Base-by-base conservation (phyloP, 305 asterid species). In the Withania somnifera region DNA sequence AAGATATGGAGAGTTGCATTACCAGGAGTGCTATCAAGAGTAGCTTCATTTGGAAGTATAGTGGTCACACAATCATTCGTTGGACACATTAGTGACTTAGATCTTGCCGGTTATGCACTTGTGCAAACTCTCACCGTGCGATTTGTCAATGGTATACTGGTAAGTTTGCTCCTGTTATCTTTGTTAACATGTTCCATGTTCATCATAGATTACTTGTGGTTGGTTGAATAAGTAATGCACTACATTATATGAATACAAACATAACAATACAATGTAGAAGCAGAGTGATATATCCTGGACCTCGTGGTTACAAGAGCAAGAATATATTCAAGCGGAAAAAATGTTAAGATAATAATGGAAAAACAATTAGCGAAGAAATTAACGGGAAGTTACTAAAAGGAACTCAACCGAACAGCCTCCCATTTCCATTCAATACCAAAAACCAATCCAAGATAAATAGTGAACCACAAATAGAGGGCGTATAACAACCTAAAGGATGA, bases 1-100 rank as follows among this genome's bases (percentile, higher is more conserved):
- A 93, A 91, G 85, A 90, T 93, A 86, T 93, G 98, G 95, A 90
- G 87, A 79, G 91, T 92, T 26, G 98, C 97, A n/a, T 83, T 88
- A 61, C 96, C 97, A 1, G 88, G 96, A 67, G 66, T 92, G 54
- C 83, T 93, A 8, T 86, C 97, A 11, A 86, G 98, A 85, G 91
- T 92, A 22, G 77, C 93, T 82, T 85, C 94, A 7, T 93, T 93
- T 28, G 97, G 95, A 32, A 85, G 91, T 64, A 81, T 93, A 10
- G 88, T 93, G 1, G 89, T 93, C 11, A 93, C 98, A 11, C 97
- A 93, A 34, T 92, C 98, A 5, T 91, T 92, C 57, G 15, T 93
- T 11, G 98, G 98, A 63, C 95, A 91, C 67, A 86, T 89, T 26
- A 87, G 93, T 77, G 83, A 91, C 2, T 52, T 83, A n/a, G 94